Evolutionary conservation across 176 grass and related monocot species (phyloP).

Genomic region (Puya raimondii): DNA sequence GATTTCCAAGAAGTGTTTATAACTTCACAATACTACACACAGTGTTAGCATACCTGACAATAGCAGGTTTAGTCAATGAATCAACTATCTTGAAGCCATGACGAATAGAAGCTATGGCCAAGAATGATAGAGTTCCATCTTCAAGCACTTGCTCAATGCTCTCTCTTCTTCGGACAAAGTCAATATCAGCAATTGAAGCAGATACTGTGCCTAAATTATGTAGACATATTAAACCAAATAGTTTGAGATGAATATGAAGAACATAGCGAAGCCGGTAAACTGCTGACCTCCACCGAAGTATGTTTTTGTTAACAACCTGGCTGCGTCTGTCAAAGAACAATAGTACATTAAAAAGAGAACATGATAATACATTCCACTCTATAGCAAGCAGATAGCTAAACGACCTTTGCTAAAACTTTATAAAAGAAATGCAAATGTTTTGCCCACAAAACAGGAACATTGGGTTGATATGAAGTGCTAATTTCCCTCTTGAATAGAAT

Average conservation of each 20-base stretch:
- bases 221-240: constrained; percentile 6
- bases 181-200: constrained; percentile 82
- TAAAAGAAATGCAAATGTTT: no score
- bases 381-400: neutral
- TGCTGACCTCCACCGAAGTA: constrained; percentile 92
- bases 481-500: constrained; percentile 1
- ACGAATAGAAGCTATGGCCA: constrained; percentile 82
- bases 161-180: constrained; percentile 83
- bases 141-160: constrained; percentile 65
- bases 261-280: neutral
- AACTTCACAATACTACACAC: neutral
- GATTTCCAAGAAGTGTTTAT: neutral
- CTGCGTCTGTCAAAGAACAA: constrained; percentile 57
- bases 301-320: constrained; percentile 61
- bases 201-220: constrained; percentile 68
- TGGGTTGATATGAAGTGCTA: neutral
- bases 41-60: constrained; percentile 43
- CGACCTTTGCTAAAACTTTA: neutral
- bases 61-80: constrained; percentile 52
- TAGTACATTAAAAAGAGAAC: constrained; percentile 19
- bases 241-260: constrained; percentile 18
- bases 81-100: constrained; percentile 74
- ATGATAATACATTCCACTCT: constrained; percentile 7
- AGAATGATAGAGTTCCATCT: constrained; percentile 85
- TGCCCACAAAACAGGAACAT: no score